These are phyloP conservation scores for Bipolaris zeicola DNA, from an alignment of 2,329 filamentous ascomycete species.

Conservation along the genomic window DNA sequence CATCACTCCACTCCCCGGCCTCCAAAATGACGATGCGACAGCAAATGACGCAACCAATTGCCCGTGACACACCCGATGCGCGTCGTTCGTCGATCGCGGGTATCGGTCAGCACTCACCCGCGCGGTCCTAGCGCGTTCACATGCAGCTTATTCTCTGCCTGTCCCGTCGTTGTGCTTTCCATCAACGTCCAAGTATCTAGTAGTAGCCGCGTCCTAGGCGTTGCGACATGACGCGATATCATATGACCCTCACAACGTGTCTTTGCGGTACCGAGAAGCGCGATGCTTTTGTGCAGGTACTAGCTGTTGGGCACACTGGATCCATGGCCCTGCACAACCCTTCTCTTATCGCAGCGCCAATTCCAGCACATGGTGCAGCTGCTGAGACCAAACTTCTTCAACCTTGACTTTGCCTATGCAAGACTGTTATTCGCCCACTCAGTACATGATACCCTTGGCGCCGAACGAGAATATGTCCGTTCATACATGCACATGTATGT, in stretches of 20 bases:
- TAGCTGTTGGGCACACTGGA: not conserved
- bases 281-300: not conserved
- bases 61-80: slow-evolving; percentile 1
- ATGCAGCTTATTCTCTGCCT: not conserved
- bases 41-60: slow-evolving; percentile 3
- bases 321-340: not conserved
- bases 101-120: not conserved
- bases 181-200: not conserved
- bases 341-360: not conserved
- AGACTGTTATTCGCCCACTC: not conserved
- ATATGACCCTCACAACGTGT: not conserved
- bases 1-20: not conserved
- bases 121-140: not conserved
- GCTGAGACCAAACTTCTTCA: not conserved
- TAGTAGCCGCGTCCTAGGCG: not conserved
- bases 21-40: slow-evolving; percentile 12
- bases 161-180: not conserved
- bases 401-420: not conserved
- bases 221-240: not conserved
- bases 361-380: not conserved
- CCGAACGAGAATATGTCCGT: not conserved
- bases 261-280: not conserved
- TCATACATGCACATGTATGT: too few species aligned
- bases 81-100: slow-evolving; percentile 9
- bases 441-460: not conserved